Conservation (phyloP, 176 grass and related monocot species). For the Chloris gayana region DNA sequence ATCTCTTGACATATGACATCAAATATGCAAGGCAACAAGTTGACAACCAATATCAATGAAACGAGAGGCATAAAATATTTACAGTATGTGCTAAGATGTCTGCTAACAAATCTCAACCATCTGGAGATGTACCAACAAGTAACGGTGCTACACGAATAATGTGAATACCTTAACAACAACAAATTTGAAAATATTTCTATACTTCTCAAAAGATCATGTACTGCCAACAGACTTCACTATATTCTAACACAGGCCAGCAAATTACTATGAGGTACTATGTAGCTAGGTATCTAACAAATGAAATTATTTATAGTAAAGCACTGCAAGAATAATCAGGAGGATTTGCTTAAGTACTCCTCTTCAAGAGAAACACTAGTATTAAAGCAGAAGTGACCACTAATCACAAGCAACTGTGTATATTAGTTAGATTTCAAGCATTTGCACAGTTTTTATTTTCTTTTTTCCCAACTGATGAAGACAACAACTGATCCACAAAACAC, state of each 20-base stretch:
- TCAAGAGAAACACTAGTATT: background rate
- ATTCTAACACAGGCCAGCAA: background rate
- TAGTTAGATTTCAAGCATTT: background rate
- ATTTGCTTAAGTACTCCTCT: background rate
- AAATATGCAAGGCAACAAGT: background rate
- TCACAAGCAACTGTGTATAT: background rate
- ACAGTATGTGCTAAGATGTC: background rate
- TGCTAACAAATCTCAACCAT: background rate
- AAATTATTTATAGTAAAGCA: background rate
- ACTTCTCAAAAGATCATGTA: slow-evolving; percentile 18
- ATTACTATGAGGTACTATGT: slow-evolving; percentile 5
- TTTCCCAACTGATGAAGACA: background rate
- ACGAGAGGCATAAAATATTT: background rate
- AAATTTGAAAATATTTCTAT: slow-evolving; percentile 22
- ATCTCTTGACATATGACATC: slow-evolving; percentile 10
- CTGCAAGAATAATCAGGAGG: background rate
- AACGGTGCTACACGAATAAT: background rate
- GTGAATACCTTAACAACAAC: background rate
- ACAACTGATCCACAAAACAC: background rate
- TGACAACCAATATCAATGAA: slow-evolving; percentile 27
- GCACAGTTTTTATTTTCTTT: background rate
- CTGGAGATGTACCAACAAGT: background rate
- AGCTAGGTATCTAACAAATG: background rate
- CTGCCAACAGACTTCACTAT: background rate
- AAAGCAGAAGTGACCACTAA: background rate